Evolutionary conservation across 306 rosid species (phyloP), one percentile per base, ranked within the genome.

Genomic region (Vicia faba): DNA sequence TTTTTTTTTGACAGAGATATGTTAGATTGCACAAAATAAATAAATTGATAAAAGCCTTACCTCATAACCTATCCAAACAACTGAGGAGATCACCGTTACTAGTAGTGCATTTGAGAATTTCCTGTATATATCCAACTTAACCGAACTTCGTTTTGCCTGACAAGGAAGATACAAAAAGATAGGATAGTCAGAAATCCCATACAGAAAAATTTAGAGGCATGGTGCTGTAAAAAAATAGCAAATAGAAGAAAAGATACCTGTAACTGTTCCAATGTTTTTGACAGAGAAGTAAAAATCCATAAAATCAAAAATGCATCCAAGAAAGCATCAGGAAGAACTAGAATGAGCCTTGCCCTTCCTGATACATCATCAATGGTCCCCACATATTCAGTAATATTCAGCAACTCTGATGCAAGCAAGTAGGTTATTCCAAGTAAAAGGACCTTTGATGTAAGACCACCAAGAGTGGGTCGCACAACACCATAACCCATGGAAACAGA

Each of bases 401-500:
- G 80, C 77, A 93, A 80, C 62, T 93, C 98, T 4, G 96, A 86
- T 29, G 97, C 93, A 66, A 89, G 77, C 59, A 93, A 84, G 82
- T 88, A 89, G 49, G 97, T 88, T 68, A 81, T 40, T 69, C 98
- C 98, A 63, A 93, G 89, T 61, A 88, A 83, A 79, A 93, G 78
- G 76, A 93, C 98, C 84, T 93, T 89, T 68, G 97, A 87, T 59
- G 98, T 88, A 73, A 93, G 91, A 70, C 98, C 97, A 64, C 98
- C 98, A 53, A 93, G 91, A 43, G 98, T 93, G 33, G 98, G 96
- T 70, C 98, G 83, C 78, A 93, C 96, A 64, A 93, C 98, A 35
- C 98, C 97, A 79, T 93, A 93, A 61, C 98, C 98, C 98, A 93
- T 93, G 23, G 97, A 83, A 77, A 93, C 91, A 43, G 81, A 82